Evolutionary conservation across 148 eudicot species (phyloP).

Genomic region (Nepenthes gracilis): DNA sequence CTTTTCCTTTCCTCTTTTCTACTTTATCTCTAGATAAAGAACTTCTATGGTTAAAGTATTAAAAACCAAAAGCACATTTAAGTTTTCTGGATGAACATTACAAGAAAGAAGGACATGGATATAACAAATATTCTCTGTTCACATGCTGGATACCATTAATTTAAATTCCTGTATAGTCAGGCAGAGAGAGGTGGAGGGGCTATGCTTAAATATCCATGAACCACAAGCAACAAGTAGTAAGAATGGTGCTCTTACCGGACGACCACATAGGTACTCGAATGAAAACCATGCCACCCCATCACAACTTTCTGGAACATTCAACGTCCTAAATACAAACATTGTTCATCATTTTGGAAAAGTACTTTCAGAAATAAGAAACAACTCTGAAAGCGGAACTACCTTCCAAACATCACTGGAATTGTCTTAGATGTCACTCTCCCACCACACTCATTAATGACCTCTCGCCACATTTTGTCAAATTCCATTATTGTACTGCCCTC

Average conservation of each 20-base stretch:
- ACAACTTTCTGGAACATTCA: conserved; percentile 82
- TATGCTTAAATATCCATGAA: background rate
- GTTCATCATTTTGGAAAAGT: background rate
- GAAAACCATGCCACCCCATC: conserved; percentile 79
- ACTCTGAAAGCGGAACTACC: conserved; percentile 26
- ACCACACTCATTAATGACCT: conserved; percentile 31
- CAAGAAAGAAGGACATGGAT: too few relatives aligned
- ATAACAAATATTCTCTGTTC: too few relatives aligned
- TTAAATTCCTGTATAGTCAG: too few relatives aligned
- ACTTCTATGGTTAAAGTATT: too few relatives aligned
- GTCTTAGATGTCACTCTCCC: conserved; percentile 42
- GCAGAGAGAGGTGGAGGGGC: too few relatives aligned
- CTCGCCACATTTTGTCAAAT: conserved; percentile 56
- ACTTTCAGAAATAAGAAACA: background rate
- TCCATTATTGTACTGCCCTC: conserved; percentile 34
- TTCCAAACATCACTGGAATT: conserved; percentile 91
- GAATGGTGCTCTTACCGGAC: conserved; percentile 41
- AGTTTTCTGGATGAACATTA: too few relatives aligned
- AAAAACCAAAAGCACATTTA: too few relatives aligned
- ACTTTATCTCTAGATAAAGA: too few relatives aligned
- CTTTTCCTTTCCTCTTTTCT: too few relatives aligned
- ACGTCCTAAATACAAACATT: conserved; percentile 25
- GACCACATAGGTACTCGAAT: conserved; percentile 85
- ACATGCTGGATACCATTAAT: too few relatives aligned
- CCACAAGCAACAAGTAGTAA: background rate